Conservation (phyloP, 2,329 filamentous ascomycete species). For the Colletotrichum sp. region DNA sequence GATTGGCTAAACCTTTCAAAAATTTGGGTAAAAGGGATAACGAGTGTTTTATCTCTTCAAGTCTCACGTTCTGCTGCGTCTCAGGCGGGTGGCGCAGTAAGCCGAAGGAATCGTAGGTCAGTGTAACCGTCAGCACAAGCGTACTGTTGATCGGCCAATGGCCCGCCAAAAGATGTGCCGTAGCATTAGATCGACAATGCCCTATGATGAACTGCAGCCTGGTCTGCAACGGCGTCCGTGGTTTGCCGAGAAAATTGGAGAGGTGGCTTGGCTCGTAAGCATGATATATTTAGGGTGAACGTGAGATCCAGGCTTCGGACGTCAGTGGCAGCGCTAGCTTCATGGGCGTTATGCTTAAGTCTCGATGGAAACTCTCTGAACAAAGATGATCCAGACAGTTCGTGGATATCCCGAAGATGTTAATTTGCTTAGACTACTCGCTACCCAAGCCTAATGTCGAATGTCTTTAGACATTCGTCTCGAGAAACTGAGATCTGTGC, state of each 20-base stretch:
- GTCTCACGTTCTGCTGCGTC: background rate
- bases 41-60: background rate
- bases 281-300: background rate
- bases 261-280: background rate
- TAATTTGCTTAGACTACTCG: accelerated
- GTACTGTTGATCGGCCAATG: background rate
- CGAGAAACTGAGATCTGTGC: accelerated
- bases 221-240: background rate
- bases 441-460: background rate
- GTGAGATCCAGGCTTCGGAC: background rate
- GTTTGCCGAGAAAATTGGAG: background rate
- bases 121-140: background rate
- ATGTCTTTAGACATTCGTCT: accelerated
- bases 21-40: background rate
- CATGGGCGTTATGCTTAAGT: background rate
- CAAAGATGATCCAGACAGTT: no score
- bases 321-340: background rate
- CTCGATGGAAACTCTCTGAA: no score
- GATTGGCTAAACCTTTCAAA: background rate
- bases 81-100: background rate
- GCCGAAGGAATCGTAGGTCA: background rate
- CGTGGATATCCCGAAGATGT: accelerated
- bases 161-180: accelerated
- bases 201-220: background rate
- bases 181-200: background rate